phyloP scores from a whole-genome alignment of 1,139 yeast genomes.

The Suhomyces maxii region DNA sequence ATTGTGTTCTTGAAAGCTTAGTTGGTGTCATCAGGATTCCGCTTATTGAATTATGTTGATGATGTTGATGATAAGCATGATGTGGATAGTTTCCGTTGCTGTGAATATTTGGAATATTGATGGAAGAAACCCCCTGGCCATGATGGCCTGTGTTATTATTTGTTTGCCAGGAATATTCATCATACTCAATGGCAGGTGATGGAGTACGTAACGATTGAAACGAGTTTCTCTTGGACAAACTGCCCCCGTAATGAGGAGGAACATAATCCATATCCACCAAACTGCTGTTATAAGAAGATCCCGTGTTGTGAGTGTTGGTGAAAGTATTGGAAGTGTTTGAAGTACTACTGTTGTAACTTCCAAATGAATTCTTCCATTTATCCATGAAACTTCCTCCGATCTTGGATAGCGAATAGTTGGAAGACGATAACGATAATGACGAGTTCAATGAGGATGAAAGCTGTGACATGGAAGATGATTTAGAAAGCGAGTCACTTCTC shows the following conservation, averaged over 20 bases:
- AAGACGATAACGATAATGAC: constrained; percentile 34
- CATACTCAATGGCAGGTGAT: constrained; percentile 49
- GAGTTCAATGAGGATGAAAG: constrained; percentile 44
- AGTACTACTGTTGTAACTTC: constrained; percentile 12
- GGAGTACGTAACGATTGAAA: constrained; percentile 41
- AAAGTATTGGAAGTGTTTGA: constrained; percentile 6
- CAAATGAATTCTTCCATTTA: constrained; percentile 44
- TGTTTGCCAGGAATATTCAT: constrained; percentile 40
- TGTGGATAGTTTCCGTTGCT: neutral
- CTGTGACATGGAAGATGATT: constrained; percentile 44
- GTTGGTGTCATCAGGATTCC: constrained; percentile 17
- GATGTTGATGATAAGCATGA: neutral
- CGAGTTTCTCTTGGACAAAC: constrained; percentile 29
- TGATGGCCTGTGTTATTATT: neutral
- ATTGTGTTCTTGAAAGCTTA: constrained; percentile 38
- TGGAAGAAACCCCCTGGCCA: neutral
- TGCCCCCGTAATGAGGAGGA: constrained; percentile 16
- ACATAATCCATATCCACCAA: constrained; percentile 17
- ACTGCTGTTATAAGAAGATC: constrained; percentile 6
- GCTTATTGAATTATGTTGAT: neutral
- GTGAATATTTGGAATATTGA: constrained; percentile 1
- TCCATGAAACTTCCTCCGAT: constrained; percentile 49
- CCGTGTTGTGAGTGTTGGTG: constrained; percentile 3
- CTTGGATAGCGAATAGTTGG: constrained; percentile 41
- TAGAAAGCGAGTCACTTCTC: constrained; percentile 24